Evolutionary conservation across 1,284 basidiomycete species (phyloP).

Genomic region (Austroboletus rostrupii): DNA sequence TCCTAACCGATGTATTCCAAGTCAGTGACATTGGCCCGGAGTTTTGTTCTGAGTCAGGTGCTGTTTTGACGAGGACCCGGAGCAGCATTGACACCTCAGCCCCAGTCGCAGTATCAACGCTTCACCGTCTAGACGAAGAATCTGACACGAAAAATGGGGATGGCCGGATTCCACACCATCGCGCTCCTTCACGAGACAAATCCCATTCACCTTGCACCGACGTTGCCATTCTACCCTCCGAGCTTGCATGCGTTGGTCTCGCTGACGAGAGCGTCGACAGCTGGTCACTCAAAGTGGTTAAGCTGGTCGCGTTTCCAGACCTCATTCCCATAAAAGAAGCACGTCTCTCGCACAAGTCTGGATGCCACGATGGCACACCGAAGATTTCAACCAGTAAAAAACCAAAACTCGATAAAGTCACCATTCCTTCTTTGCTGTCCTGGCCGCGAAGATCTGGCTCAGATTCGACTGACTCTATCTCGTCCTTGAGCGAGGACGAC

Average conservation of each 20-base stretch:
- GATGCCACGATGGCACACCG: neutral
- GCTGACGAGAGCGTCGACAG: conserved; percentile 61
- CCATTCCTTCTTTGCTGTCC: conserved; percentile 20
- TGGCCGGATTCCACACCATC: conserved; percentile 8
- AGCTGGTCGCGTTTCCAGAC: conserved; percentile 70
- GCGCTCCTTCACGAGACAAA: conserved; percentile 29
- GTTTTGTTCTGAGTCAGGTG: conserved; percentile 35
- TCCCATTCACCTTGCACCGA: conserved; percentile 45
- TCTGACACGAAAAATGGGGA: conserved; percentile 6
- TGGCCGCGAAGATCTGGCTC: conserved; percentile 22
- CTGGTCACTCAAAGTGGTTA: conserved; percentile 71
- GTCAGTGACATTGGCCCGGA: conserved; percentile 34
- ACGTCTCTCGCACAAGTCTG: conserved; percentile 4
- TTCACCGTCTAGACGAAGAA: conserved; percentile 15
- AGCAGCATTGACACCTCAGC: conserved; percentile 35
- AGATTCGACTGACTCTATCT: conserved; percentile 23
- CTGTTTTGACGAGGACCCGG: conserved; percentile 44
- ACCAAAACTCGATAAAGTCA: conserved; percentile 11
- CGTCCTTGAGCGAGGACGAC: conserved; percentile 38
- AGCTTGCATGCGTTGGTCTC: conserved; percentile 55
- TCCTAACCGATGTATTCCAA: conserved; percentile 35
- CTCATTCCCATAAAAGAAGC: conserved; percentile 42
- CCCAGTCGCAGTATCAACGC: conserved; percentile 28
- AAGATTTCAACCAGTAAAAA: conserved; percentile 10
- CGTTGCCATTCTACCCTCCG: conserved; percentile 48